Conservation (phyloP, 805 yeast genomes). For the Saturnispora sekii region DNA sequence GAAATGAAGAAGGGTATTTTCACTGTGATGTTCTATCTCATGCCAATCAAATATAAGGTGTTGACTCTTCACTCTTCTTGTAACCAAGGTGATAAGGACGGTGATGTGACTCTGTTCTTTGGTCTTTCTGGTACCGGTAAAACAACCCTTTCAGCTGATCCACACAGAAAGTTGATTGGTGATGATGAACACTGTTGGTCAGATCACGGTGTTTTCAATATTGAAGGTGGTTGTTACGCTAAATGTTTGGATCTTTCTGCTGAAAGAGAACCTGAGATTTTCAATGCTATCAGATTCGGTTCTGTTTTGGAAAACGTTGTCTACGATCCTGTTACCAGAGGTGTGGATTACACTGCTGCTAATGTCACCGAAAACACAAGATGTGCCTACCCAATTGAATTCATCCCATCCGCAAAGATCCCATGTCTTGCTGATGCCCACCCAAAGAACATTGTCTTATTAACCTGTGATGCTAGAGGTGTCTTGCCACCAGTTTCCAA, state of each 20-base stretch:
- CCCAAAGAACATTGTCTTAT: slow-evolving; percentile 83
- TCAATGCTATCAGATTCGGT: slow-evolving; percentile 89
- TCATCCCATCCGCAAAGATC: slow-evolving; percentile 89
- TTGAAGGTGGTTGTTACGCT: slow-evolving; percentile 99
- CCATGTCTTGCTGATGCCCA: slow-evolving; percentile 88
- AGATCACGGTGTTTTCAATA: slow-evolving; percentile 95
- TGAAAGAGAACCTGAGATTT: slow-evolving; percentile 97
- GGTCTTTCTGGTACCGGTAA: slow-evolving; percentile 98
- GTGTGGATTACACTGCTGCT: slow-evolving; percentile 76
- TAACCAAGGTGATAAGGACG: slow-evolving; percentile 72
- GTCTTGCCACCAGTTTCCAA: slow-evolving; percentile 95
- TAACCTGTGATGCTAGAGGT: slow-evolving; percentile 98
- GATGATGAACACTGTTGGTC: slow-evolving; percentile 99
- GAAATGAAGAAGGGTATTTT: slow-evolving; percentile 99
- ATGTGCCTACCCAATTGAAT: slow-evolving; percentile 97
- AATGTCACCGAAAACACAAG: slow-evolving; percentile 93
- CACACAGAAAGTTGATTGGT: slow-evolving; percentile 86
- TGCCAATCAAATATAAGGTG: slow-evolving; percentile 89
- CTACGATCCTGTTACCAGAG: slow-evolving; percentile 68
- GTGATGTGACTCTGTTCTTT: slow-evolving; percentile 90
- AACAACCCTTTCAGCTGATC: slow-evolving; percentile 95
- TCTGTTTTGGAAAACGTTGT: slow-evolving; percentile 89
- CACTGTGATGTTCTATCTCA: slow-evolving; percentile 97
- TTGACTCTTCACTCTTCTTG: slow-evolving; percentile 93
- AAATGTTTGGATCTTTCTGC: slow-evolving; percentile 83